Evolutionary conservation across 208 protist species (phyloP), one percentile per base, ranked within the genome.

Genomic region (Leishmania tropica): DNA sequence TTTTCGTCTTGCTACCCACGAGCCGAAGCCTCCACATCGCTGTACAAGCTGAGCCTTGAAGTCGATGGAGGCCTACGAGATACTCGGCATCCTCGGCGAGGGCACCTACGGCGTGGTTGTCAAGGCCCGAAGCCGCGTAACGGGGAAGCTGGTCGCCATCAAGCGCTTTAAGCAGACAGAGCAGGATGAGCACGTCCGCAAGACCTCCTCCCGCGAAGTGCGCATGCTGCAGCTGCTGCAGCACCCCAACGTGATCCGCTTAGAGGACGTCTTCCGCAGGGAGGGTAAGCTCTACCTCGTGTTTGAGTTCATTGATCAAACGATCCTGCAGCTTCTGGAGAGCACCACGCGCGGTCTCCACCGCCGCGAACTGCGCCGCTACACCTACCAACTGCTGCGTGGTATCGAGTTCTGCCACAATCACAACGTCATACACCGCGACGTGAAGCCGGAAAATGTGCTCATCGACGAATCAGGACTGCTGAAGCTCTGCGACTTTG

Each of bases 121-220:
- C 47, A 98, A 99, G 89, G 96, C 96, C 5, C 88, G 95, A n/a
- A 93, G 98, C 80, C 96, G 97, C 37, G 89, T 93, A 10, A 99
- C 97, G 11, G 95, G 96, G 3, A 93, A 95, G 74, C 90, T 99
- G 7, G 98, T 99, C 3, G 98, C 98, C 37, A 99, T 99, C 79
- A 99, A 99, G 85, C 99, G 99, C 83, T 99, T 99, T 91, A 99
- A 99, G 90, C 96, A 99, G 83, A 95, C 89, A 15, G 92, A 96
- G 56, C 95, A 98, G 60, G 95, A 98, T 80, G 97, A 99, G 51
- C 93, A 98, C 80, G 98, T 99, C 0, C 89, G 94, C 51, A 98
- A 98, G 83, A 99, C 97, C 5, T 95, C 97, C 15, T 86, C 98
- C 48, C 87, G 98, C 2, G 98, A 99, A 84, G 92, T 99, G 53